A percentile compares a stretch with the other conserved stretches of the same genome.
Conservation (phyloP, 2,329 filamentous ascomycete species). For the Aspergillus vadensis region DNA sequence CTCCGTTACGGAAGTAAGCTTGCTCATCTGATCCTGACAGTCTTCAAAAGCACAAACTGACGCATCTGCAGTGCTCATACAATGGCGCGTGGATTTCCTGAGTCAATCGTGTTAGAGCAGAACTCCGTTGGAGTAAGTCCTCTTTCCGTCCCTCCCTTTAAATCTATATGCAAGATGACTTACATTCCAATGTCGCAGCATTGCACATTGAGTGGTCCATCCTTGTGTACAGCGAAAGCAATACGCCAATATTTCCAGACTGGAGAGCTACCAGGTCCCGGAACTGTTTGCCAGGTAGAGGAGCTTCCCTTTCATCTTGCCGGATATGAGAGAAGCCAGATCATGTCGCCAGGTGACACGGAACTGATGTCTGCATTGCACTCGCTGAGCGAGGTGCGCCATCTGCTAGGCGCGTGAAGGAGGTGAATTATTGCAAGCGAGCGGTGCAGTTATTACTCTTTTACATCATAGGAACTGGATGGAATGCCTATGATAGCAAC, state of each 20-base stretch:
- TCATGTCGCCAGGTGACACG: background rate
- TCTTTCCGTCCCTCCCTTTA: background rate
- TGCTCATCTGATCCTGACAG: background rate
- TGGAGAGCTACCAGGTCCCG: conserved; percentile 3
- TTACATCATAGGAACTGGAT: background rate
- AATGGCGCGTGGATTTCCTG: background rate
- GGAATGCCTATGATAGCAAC: background rate
- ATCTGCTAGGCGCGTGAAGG: background rate
- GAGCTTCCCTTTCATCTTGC: conserved; percentile 2
- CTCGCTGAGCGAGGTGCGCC: background rate
- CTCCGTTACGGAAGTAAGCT: conserved; percentile 4
- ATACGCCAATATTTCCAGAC: conserved; percentile 9
- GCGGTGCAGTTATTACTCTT: background rate
- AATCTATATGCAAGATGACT: background rate
- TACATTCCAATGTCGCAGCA: background rate
- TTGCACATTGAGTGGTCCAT: conserved; percentile 2
- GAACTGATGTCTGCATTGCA: background rate
- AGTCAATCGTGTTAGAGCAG: conserved; percentile 2
- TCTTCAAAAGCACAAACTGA: background rate
- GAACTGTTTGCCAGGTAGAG: conserved; percentile 6
- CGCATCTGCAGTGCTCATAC: background rate
- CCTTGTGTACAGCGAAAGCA: background rate
- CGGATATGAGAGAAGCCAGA: background rate
- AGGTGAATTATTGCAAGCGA: background rate
- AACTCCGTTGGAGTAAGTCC: conserved; percentile 8